Evolutionary conservation across 805 yeast species (phyloP).

Genomic region (Candida montana): DNA sequence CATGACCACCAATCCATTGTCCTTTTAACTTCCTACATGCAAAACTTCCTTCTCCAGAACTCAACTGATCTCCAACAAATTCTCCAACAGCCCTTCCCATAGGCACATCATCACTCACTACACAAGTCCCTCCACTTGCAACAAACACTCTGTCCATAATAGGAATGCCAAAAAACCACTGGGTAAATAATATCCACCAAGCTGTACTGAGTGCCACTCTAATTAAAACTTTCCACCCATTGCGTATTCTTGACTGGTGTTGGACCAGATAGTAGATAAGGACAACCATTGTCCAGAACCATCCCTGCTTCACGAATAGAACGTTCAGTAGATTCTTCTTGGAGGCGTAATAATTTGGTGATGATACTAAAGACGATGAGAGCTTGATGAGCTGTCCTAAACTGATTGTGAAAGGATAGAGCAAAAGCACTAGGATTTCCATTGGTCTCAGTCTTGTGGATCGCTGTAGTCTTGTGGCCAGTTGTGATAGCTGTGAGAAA

Average conservation of each 20-base stretch:
- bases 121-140: slow-evolving; percentile 78
- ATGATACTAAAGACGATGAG: slow-evolving; percentile 8
- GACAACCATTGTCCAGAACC: slow-evolving; percentile 78
- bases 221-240: slow-evolving; percentile 5
- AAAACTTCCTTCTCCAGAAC: slow-evolving; percentile 10
- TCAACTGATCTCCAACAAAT: neutral
- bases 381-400: slow-evolving; percentile 47
- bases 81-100: slow-evolving; percentile 79
- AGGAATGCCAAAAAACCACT: slow-evolving; percentile 79
- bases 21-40: slow-evolving; percentile 59
- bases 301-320: slow-evolving; percentile 79
- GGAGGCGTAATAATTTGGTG: slow-evolving; percentile 32
- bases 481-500: neutral
- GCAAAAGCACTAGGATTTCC: slow-evolving; percentile 13
- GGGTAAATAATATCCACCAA: slow-evolving; percentile 87
- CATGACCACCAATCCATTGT: slow-evolving; percentile 81
- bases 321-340: slow-evolving; percentile 69
- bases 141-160: slow-evolving; percentile 83
- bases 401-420: slow-evolving; percentile 39
- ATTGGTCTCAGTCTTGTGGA: slow-evolving; percentile 7
- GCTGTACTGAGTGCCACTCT: slow-evolving; percentile 34
- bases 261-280: slow-evolving; percentile 26
- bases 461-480: slow-evolving; percentile 1
- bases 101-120: slow-evolving; percentile 40
- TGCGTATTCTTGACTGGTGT: slow-evolving; percentile 9